A percentile compares a stretch with the other conserved stretches of the same genome.
Evolutionary conservation across 345 rosid species (phyloP).

Genomic region (Luvunga scandens): DNA sequence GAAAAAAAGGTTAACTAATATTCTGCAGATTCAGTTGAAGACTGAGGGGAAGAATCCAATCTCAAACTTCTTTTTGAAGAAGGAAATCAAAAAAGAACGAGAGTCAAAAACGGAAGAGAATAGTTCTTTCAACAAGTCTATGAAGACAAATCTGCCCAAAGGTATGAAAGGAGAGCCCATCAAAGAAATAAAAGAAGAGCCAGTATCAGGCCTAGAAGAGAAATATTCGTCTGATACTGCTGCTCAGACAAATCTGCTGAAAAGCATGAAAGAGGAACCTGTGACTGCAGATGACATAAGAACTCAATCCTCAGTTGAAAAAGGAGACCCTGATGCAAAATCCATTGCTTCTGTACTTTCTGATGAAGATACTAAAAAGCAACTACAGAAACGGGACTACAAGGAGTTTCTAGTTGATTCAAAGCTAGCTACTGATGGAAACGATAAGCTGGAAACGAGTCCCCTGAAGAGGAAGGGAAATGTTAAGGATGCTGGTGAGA

Average conservation of each 20-base stretch:
- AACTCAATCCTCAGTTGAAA: background rate
- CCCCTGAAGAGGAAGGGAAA: constrained; percentile 47
- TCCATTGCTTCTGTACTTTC: background rate
- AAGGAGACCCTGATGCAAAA: constrained; percentile 21
- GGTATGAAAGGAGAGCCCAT: constrained; percentile 26
- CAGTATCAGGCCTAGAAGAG: background rate
- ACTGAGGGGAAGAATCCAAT: constrained; percentile 49
- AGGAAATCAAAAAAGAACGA: constrained; percentile 45
- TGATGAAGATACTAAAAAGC: constrained; percentile 23
- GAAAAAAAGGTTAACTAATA: background rate
- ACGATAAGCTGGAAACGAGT: constrained; percentile 10
- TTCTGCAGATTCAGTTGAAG: constrained; percentile 58
- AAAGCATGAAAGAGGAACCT: constrained; percentile 10
- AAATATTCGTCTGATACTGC: background rate
- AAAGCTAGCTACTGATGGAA: constrained; percentile 24
- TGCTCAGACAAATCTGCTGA: constrained; percentile 3
- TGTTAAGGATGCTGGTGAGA: constrained; percentile 36
- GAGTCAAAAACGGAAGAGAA: constrained; percentile 27
- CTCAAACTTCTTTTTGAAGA: constrained; percentile 64
- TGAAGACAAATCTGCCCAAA: background rate
- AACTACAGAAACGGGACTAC: constrained; percentile 40
- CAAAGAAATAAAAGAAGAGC: background rate
- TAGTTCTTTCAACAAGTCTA: constrained; percentile 14
- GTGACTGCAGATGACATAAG: constrained; percentile 19
- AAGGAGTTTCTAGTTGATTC: constrained; percentile 32